Evolutionary conservation across 2,329 filamentous ascomycete genomes (phyloP), one percentile per base, ranked within the genome.

Genomic region (Fonsecaea multimorphosa): DNA sequence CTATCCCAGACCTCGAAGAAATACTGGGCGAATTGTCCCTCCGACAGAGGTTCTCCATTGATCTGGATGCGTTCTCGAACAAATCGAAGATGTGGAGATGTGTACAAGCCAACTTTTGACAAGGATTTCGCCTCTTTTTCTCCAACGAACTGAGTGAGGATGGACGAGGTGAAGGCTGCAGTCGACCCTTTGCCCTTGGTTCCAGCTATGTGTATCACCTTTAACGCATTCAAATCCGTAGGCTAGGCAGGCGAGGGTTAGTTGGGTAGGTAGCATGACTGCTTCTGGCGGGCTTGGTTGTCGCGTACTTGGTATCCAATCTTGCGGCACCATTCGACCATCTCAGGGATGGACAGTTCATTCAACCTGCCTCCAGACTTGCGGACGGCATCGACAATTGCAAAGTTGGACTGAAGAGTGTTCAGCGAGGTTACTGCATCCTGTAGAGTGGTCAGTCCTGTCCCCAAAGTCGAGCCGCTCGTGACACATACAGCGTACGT

Each of bases 171-270:
- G 76, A 93, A 94, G 9, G 93, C 90, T 70, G 91, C 92, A 0
- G 92, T 93, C 1, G 91, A 95, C 46, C 93, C 93, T 77, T 97
- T 98, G 66, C 94, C 94, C 77, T 97, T 98, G 3, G 93, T 97
- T 12, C 94, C 94, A 0, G 94, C 91, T 53, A 98, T 88, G 76
- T 98, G 94, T 67, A 98, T 87, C 70, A 84, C 80, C 65, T 85
- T 89, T 19, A 69, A 44, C 51, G 51, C 78, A 68, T 88, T 81
- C 71, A 90, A 83, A 65, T 89, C 86, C 14, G 84, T 83, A 19
- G 87, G 86, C 86, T 89, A 73, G 54, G 19, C 24, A 49, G 34
- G 24, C 22, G 31, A 46, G 53, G 32, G 54, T 66, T 55, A 66
- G 64, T 63, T 46, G 38, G 22, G n/a, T 22, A 31, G 46, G 38